Percentiles rank a stretch among this genome's conserved stretches.
These are phyloP conservation scores for Rutstroemia sp. DNA, from an alignment of 2,329 filamentous ascomycete species.

Conservation along the genomic window DNA sequence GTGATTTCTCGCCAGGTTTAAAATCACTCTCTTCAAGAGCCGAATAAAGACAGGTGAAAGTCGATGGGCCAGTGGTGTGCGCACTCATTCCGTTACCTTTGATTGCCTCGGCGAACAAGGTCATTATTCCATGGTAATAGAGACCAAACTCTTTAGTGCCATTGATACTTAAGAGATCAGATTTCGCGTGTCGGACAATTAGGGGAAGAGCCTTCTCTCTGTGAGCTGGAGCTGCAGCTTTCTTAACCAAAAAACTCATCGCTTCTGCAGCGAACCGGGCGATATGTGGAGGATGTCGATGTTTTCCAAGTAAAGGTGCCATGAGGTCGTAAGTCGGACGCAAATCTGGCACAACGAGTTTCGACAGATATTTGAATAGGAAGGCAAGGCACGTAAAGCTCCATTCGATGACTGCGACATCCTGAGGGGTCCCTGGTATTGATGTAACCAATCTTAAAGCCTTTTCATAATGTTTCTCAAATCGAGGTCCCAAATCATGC, in stretches of 20 bases:
- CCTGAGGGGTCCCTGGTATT: conserved; percentile 69
- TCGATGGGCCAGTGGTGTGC: conserved; percentile 51
- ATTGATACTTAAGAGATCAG: conserved; percentile 52
- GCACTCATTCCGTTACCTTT: conserved; percentile 54
- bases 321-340: conserved; percentile 78
- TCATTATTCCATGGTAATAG: conserved; percentile 86
- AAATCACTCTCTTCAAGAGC: conserved; percentile 39
- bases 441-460: conserved; percentile 69
- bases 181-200: conserved; percentile 65
- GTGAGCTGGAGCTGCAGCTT: conserved; percentile 71
- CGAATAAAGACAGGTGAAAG: conserved; percentile 44
- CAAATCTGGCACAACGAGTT: conserved; percentile 77
- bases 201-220: conserved; percentile 64
- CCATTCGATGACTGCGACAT: conserved; percentile 93
- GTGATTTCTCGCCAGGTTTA: conserved; percentile 34
- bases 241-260: conserved; percentile 86
- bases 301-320: conserved; percentile 75
- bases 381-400: conserved; percentile 91
- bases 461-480: conserved; percentile 79
- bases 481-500: conserved; percentile 80
- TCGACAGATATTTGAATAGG: conserved; percentile 93
- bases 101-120: conserved; percentile 77
- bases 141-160: conserved; percentile 54
- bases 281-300: conserved; percentile 76
- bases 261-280: conserved; percentile 91